Percentiles rank a stretch among this genome's conserved stretches.
Evolutionary conservation across 1,284 basidiomycete genomes (phyloP).

Genomic region (Heterobasidion parviporum): DNA sequence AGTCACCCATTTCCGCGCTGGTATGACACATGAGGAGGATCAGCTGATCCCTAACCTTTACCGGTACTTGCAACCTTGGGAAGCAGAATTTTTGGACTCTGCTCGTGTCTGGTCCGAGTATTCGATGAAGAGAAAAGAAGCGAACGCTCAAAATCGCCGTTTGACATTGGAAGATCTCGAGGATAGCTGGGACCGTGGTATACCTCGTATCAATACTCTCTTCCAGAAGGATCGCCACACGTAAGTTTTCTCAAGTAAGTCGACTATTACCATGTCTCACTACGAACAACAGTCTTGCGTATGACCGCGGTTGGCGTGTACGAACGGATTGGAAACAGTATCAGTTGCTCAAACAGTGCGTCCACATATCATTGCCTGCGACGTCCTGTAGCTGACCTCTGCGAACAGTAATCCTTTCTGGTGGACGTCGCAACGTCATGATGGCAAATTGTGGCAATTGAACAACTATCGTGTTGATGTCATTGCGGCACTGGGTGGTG

Average conservation of each 20-base stretch:
- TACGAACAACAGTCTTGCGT: conserved; percentile 69
- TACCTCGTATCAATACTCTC: conserved; percentile 94
- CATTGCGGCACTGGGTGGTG: conserved; percentile 97
- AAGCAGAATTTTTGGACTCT: conserved; percentile 96
- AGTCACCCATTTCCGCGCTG: conserved; percentile 95
- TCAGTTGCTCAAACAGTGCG: conserved; percentile 83
- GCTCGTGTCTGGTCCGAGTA: conserved; percentile 99
- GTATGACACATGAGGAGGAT: conserved; percentile 93
- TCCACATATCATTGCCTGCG: conserved; percentile 6
- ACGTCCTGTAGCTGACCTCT: neutral
- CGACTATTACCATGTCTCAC: conserved; percentile 3
- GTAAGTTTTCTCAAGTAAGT: conserved; percentile 32
- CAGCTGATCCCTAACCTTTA: conserved; percentile 96
- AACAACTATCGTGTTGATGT: conserved; percentile 99
- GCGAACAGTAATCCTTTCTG: conserved; percentile 81
- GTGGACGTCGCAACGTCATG: conserved; percentile 98
- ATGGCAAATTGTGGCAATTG: conserved; percentile 96
- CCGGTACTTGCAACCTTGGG: conserved; percentile 98
- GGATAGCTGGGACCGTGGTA: conserved; percentile 97
- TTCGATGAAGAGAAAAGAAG: conserved; percentile 99
- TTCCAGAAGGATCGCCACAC: conserved; percentile 99
- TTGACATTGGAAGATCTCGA: conserved; percentile 96
- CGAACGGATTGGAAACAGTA: conserved; percentile 98
- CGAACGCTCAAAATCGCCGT: conserved; percentile 94
- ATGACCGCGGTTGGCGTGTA: conserved; percentile 96